Conservation (phyloP, 1,139 yeast genomes). For the Zygoascus sp. region DNA sequence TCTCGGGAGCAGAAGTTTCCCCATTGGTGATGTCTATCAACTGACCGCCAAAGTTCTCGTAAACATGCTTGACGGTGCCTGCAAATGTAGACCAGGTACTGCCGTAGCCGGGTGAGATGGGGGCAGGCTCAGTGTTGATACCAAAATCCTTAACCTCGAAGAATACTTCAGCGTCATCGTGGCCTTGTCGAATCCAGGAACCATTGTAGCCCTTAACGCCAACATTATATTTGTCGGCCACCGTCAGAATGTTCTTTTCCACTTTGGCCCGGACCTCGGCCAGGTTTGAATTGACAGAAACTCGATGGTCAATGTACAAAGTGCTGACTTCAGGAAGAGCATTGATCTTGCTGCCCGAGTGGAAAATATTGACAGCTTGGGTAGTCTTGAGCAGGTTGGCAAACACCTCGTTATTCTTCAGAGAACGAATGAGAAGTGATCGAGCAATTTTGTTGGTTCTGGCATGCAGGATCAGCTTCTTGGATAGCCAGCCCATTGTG, state of each 20-base stretch:
- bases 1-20: constrained; percentile 19
- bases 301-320: constrained; percentile 51
- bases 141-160: constrained; percentile 30
- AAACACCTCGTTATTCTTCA: constrained; percentile 11
- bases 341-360: constrained; percentile 61
- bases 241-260: constrained; percentile 29
- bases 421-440: constrained; percentile 12
- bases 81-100: constrained; percentile 51
- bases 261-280: constrained; percentile 39
- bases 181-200: constrained; percentile 9
- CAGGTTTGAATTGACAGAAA: constrained; percentile 47
- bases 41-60: constrained; percentile 46
- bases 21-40: constrained; percentile 6
- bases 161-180: constrained; percentile 36
- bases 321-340: constrained; percentile 63
- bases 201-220: constrained; percentile 31
- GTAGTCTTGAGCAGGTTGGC: constrained; percentile 53
- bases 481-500: constrained; percentile 21
- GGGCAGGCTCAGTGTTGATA: constrained; percentile 52
- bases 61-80: constrained; percentile 53
- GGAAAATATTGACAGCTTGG: constrained; percentile 56
- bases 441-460: constrained; percentile 14
- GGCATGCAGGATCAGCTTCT: constrained; percentile 16
- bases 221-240: constrained; percentile 44
- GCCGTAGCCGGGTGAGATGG: constrained; percentile 47